Evolutionary conservation across 495 filamentous ascomycete genomes (phyloP).

Genomic region (Tuber microsphaerosporum): DNA sequence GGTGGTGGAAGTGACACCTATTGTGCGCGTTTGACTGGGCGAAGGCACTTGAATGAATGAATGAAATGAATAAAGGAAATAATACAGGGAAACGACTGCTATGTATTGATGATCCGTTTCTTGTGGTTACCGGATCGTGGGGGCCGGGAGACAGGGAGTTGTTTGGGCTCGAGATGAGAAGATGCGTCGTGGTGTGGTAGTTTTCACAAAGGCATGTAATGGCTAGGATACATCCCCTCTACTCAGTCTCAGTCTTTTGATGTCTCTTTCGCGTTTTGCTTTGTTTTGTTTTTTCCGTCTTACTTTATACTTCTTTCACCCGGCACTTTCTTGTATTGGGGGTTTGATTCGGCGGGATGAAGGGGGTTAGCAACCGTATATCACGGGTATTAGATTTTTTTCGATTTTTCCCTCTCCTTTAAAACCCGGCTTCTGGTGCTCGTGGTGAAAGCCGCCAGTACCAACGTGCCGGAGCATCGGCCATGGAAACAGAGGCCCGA

Average conservation of each 20-base stretch:
- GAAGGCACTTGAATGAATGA: neutral
- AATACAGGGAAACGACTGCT: neutral
- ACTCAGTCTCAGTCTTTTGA: neutral
- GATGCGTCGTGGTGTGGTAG: neutral
- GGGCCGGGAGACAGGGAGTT: neutral
- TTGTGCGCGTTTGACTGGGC: constrained; percentile 1
- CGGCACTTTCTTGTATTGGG: neutral
- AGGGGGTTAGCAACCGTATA: neutral
- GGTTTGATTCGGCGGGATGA: neutral
- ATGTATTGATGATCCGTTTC: constrained; percentile 23
- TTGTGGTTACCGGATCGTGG: constrained; percentile 11
- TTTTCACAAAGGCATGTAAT: neutral
- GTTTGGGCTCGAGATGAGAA: neutral
- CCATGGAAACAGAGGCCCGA: neutral
- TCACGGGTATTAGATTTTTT: neutral
- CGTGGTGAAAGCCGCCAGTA: neutral
- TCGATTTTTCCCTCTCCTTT: neutral
- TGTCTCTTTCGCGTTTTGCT: neutral
- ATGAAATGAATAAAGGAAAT: neutral
- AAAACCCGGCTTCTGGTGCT: neutral
- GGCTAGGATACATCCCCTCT: neutral
- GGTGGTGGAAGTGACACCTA: neutral
- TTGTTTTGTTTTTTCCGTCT: neutral
- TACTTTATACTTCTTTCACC: neutral
- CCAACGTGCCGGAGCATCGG: neutral